Conservation (phyloP, 108 stramenopile genomes). For the Schizochytrium sp. region DNA sequence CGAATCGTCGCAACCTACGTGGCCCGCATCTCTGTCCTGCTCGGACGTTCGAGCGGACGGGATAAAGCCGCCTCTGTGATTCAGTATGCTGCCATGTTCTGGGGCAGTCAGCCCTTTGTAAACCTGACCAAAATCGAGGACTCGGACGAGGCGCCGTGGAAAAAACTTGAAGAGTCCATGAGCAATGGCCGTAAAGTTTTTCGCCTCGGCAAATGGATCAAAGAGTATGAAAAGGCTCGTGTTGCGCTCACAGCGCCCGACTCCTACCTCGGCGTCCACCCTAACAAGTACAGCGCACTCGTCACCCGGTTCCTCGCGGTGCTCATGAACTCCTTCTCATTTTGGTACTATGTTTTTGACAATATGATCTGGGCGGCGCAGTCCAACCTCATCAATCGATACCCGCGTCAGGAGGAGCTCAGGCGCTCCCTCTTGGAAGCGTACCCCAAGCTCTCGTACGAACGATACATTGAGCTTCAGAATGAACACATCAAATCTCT, state of each 20-base stretch:
- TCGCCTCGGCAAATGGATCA: constrained; percentile 16
- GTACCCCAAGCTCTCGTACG: neutral
- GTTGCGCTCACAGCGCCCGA: neutral
- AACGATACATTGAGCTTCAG: neutral
- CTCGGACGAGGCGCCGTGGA: neutral
- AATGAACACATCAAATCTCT: neutral
- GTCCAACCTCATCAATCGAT: constrained; percentile 6
- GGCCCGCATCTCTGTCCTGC: neutral
- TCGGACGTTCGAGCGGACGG: neutral
- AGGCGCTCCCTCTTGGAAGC: neutral
- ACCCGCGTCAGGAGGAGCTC: neutral
- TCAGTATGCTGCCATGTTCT: neutral
- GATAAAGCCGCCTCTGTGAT: neutral
- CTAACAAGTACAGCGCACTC: neutral
- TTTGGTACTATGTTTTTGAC: constrained; percentile 5
- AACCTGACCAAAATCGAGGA: neutral
- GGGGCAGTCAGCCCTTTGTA: neutral
- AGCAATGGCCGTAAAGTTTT: neutral
- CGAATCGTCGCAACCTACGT: neutral
- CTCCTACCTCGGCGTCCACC: neutral
- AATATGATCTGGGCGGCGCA: constrained; percentile 5
- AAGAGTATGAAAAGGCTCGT: constrained; percentile 1
- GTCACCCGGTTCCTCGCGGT: neutral
- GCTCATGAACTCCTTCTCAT: neutral
- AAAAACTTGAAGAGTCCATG: constrained; percentile 14